These are phyloP conservation scores for Populus tremula DNA, from an alignment of 345 rosid species.

Conservation along the genomic window DNA sequence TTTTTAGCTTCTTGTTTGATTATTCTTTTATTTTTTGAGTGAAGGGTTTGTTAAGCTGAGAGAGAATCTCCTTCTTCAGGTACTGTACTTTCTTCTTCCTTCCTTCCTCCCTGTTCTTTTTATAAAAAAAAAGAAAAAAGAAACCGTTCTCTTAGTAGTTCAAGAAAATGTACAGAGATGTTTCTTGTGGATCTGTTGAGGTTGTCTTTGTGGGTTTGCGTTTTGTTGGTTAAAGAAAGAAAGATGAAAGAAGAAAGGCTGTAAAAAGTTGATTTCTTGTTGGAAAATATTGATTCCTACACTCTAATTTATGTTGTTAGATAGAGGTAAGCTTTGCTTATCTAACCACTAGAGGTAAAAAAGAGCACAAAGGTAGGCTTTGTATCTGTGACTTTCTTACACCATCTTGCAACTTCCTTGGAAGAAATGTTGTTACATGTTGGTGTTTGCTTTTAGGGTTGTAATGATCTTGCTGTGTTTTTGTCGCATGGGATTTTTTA, in stretches of 20 bases:
- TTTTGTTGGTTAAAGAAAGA: neutral
- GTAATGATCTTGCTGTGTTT: neutral
- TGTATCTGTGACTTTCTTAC: neutral
- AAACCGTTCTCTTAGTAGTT: neutral
- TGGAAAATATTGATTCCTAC: neutral
- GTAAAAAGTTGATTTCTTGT: neutral
- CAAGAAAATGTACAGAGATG: neutral
- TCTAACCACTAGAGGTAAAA: neutral
- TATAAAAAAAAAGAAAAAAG: neutral
- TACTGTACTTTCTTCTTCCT: neutral
- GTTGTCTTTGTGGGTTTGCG: neutral
- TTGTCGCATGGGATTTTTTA: neutral
- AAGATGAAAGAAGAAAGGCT: neutral
- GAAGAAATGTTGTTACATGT: neutral
- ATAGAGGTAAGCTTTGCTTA: neutral
- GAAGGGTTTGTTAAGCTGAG: conserved; percentile 3
- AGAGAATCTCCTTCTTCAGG: conserved; percentile 26
- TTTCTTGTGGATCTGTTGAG: neutral
- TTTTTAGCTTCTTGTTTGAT: neutral
- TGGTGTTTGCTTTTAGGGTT: neutral
- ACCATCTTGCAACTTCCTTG: neutral
- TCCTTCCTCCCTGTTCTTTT: neutral
- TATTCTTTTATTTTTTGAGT: neutral
- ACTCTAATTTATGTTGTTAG: neutral
- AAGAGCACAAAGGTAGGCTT: neutral